These are phyloP conservation scores for Solanum acaule DNA, from an alignment of 257 asterid genomes.

Conservation along the genomic window DNA sequence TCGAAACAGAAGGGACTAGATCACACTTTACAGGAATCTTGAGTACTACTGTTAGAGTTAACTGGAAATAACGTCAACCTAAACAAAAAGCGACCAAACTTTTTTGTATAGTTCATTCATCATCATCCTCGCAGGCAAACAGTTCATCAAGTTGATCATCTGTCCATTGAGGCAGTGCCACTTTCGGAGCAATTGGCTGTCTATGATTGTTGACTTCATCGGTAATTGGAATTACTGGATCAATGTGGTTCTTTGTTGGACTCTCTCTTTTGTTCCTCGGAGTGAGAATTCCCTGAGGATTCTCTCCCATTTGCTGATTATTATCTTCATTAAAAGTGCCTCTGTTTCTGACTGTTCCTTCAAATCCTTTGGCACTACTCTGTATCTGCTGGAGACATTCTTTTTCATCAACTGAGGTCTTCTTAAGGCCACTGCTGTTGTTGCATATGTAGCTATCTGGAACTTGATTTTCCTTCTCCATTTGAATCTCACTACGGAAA, in stretches of 20 bases:
- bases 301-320: slow-evolving; percentile 9
- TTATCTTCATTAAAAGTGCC: neutral
- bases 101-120: slow-evolving; percentile 18
- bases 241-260: neutral
- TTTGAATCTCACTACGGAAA: slow-evolving; percentile 6
- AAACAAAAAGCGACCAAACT: neutral
- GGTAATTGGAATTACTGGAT: slow-evolving; percentile 16
- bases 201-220: slow-evolving; percentile 21
- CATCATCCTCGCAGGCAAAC: slow-evolving; percentile 43
- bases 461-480: slow-evolving; percentile 20
- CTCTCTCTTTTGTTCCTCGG: neutral
- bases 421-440: slow-evolving; percentile 6
- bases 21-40: neutral
- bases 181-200: slow-evolving; percentile 20
- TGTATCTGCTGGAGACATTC: slow-evolving; percentile 9
- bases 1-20: neutral
- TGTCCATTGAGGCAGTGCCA: slow-evolving; percentile 61
- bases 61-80: neutral
- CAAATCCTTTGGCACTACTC: slow-evolving; percentile 11
- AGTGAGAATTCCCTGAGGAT: slow-evolving; percentile 1
- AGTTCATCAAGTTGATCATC: slow-evolving; percentile 76
- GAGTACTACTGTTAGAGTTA: neutral
- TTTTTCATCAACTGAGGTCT: slow-evolving; percentile 1
- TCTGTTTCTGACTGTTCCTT: slow-evolving; percentile 2
- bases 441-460: slow-evolving; percentile 13